phyloP scores from a whole-genome alignment of 768 basidiomycete species.

The Floccularia luteovirens region DNA sequence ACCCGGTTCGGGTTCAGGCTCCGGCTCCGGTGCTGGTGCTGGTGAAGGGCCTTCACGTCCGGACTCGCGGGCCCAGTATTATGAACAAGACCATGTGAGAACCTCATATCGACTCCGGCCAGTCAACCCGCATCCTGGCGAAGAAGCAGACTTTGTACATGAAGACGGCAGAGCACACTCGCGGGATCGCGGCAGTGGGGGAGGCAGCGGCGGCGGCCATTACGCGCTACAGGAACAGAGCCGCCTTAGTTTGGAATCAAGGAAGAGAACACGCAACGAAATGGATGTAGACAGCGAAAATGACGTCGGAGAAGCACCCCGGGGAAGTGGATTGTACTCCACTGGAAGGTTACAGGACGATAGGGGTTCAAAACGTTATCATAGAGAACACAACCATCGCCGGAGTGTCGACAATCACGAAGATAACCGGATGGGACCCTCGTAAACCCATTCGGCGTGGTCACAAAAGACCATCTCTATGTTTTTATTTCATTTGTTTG shows the following conservation, averaged over 20 bases:
- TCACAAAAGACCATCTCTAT: slow-evolving; percentile 7
- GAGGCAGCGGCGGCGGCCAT: slow-evolving; percentile 23
- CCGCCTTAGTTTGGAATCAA: slow-evolving; percentile 33
- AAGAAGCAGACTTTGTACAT: slow-evolving; percentile 45
- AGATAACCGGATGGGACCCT: slow-evolving; percentile 26
- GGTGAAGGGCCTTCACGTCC: slow-evolving; percentile 43
- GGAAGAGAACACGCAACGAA: slow-evolving; percentile 54
- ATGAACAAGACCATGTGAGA: slow-evolving; percentile 34
- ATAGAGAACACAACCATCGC: slow-evolving; percentile 32
- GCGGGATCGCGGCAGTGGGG: slow-evolving; percentile 29
- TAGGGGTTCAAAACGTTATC: slow-evolving; percentile 53
- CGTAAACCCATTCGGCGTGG: slow-evolving; percentile 13
- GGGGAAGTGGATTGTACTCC: slow-evolving; percentile 21
- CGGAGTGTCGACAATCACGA: slow-evolving; percentile 31
- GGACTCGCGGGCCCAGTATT: slow-evolving; percentile 42
- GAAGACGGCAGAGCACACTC: slow-evolving; percentile 41
- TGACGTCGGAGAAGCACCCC: slow-evolving; percentile 27
- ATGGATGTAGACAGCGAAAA: slow-evolving; percentile 57
- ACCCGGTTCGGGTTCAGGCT: slow-evolving; percentile 44
- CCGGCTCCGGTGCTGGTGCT: slow-evolving; percentile 29
- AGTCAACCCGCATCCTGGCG: slow-evolving; percentile 36
- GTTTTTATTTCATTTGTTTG: slow-evolving; percentile 7
- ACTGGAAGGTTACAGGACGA: slow-evolving; percentile 34
- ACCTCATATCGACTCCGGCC: slow-evolving; percentile 45
- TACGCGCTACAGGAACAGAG: slow-evolving; percentile 29